Conservation (phyloP, 2,329 filamentous ascomycete species). For the Metarhizium anisopliae region DNA sequence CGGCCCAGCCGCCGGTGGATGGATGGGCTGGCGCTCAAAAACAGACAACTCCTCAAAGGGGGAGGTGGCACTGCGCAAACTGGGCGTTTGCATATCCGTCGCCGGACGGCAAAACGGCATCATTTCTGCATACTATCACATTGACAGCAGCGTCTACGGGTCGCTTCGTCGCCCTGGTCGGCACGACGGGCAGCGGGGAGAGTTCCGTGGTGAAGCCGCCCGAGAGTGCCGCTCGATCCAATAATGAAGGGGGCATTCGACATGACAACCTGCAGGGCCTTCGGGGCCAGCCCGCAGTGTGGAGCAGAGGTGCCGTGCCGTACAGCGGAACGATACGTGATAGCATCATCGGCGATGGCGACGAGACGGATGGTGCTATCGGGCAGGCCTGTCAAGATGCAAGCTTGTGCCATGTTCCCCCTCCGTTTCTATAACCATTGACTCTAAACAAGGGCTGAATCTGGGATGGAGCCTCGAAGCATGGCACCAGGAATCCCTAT, state of each 20-base stretch:
- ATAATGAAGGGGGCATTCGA: constrained; percentile 11
- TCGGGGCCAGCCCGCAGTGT: constrained; percentile 17
- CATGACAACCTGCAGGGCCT: constrained; percentile 13
- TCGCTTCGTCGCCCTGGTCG: constrained; percentile 61
- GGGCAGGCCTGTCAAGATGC: constrained; percentile 36
- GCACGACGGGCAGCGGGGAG: constrained; percentile 60
- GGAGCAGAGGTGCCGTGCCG: constrained; percentile 17
- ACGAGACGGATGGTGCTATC: constrained; percentile 24
- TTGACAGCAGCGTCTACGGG: constrained; percentile 37
- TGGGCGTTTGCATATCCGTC: constrained; percentile 1
- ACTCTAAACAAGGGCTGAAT: neutral
- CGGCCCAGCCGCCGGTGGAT: too few relatives aligned
- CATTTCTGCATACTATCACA: neutral
- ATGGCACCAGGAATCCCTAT: constrained; percentile 9
- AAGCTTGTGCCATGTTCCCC: constrained; percentile 30
- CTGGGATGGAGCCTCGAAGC: too few relatives aligned
- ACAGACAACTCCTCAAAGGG: neutral
- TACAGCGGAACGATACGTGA: constrained; percentile 37
- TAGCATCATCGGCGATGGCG: constrained; percentile 28
- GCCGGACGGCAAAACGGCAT: neutral
- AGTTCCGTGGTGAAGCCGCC: constrained; percentile 59
- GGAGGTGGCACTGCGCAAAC: neutral
- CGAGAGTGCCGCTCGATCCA: constrained; percentile 49
- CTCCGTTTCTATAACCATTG: neutral
- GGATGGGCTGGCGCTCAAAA: too few relatives aligned